Conservation (phyloP, 768 basidiomycete genomes). For the Lepiota venenata region DNA sequence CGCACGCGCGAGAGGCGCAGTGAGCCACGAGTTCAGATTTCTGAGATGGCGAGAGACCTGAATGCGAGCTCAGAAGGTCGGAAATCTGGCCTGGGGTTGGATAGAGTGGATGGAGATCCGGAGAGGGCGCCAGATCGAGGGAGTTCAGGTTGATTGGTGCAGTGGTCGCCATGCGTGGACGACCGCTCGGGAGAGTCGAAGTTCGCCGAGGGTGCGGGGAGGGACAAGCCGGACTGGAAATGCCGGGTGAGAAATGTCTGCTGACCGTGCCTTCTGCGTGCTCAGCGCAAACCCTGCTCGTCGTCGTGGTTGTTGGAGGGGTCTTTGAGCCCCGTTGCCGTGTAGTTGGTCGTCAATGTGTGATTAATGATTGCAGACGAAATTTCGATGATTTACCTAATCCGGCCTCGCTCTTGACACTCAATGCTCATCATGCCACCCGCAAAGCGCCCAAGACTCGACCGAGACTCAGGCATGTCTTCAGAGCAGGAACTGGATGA, state of each 20-base stretch:
- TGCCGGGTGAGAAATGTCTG: neutral
- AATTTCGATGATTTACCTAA: conserved; percentile 9
- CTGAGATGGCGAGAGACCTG: conserved; percentile 65
- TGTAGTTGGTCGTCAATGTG: neutral
- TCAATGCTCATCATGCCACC: conserved; percentile 42
- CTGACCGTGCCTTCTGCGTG: too few relatives aligned
- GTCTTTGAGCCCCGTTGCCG: too few relatives aligned
- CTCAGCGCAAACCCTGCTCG: too few relatives aligned
- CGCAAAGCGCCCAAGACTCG: conserved; percentile 49
- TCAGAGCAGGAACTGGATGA: conserved; percentile 10
- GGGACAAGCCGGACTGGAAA: neutral
- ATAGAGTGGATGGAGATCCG: conserved; percentile 77
- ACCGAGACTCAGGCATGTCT: conserved; percentile 14
- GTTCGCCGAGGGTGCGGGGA: neutral
- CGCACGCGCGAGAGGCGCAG: conserved; percentile 69
- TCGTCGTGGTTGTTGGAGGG: too few relatives aligned
- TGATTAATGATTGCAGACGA: neutral
- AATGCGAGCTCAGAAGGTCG: conserved; percentile 60
- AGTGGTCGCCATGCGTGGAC: conserved; percentile 15
- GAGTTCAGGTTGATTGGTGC: conserved; percentile 21
- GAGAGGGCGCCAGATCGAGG: conserved; percentile 66
- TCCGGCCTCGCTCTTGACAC: conserved; percentile 1
- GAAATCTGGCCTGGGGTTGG: conserved; percentile 64
- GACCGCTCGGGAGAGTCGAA: neutral
- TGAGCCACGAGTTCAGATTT: conserved; percentile 70